Evolutionary conservation across 257 asterid genomes (phyloP).

Genomic region (Striga asiatica): DNA sequence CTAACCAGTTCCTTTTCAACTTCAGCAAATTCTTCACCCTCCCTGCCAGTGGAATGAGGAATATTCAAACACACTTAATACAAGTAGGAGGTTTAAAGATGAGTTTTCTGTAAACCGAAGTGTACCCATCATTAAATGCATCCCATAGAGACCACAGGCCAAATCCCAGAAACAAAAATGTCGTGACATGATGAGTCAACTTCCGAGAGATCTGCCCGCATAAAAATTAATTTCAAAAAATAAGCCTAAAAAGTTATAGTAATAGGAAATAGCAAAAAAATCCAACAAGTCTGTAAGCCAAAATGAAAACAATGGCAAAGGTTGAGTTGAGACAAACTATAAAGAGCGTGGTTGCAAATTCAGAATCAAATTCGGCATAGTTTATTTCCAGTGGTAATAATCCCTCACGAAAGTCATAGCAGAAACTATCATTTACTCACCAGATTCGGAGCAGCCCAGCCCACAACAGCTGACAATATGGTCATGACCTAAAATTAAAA

Average conservation of each 20-base stretch:
- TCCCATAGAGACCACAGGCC: conserved; percentile 98
- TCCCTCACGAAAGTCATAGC: neutral
- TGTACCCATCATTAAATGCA: conserved; percentile 75
- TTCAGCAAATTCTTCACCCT: conserved; percentile 62
- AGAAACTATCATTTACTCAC: conserved; percentile 22
- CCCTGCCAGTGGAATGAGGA: conserved; percentile 32
- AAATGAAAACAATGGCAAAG: too few relatives aligned
- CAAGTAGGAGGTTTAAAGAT: neutral
- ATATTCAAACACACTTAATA: conserved; percentile 13
- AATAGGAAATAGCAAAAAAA: too few relatives aligned
- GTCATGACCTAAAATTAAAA: conserved; percentile 71
- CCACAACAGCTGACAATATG: conserved; percentile 81
- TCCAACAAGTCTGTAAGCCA: too few relatives aligned
- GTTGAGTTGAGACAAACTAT: too few relatives aligned
- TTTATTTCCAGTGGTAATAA: neutral
- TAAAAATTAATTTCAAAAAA: neutral
- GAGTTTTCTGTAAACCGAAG: neutral
- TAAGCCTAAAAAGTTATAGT: neutral
- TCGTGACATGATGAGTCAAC: conserved; percentile 95
- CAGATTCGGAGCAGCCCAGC: conserved; percentile 98
- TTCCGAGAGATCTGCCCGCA: conserved; percentile 68
- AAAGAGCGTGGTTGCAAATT: neutral
- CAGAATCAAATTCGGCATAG: neutral
- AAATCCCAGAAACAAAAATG: conserved; percentile 53
- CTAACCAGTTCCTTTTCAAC: conserved; percentile 85